Base-by-base conservation (phyloP, 352 stramenopile genomes). In the Phytophthora pistaciae region DNA sequence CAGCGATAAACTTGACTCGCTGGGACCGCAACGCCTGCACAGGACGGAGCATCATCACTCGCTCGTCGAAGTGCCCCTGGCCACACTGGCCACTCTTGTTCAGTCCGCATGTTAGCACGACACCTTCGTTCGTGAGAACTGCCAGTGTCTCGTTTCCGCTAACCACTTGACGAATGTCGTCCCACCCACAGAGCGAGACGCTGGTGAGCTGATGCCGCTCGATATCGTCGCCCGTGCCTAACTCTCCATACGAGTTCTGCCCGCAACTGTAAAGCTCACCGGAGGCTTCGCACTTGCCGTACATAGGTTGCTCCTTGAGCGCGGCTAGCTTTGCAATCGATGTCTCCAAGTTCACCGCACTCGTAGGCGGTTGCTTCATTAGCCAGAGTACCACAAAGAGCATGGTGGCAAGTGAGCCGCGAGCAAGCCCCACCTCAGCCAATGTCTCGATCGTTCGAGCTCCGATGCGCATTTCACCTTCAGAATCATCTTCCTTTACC, bases 1-100 rank as follows among this genome's bases (percentile, higher is more conserved):
- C 90, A n/a, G 89, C 87, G 60, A 96, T 85, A 56, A 85, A 91
- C 46, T 92, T 93, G 48, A 97, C 78, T 49, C 79, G 78, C 59
- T 96, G 87, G 8, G 87, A 94, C 9, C 89, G 85, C 42, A 97
- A 62, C 31, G 88, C 84, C 62, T 94, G 83, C 9, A 97, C 82
- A 13, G 90, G 89, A 8, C 89, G 79, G 6, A 94, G 82, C 27
- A 94, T 79, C 86, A 96, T 95, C 8, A 97, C 88, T 33, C 91
- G 78, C 46, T 97, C 89, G 62, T 97, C 89, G 70, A 94, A 95
- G 68, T 96, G 85, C 1, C 91, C 91, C 7, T 97, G 91, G 9
- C 91, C 91, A 23, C 91, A 97, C 59, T 97, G 91, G 0, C 91
- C 91, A 52, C 86, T 97, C 56, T 97, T 96, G 77, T 97, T 97